Evolutionary conservation across 805 yeast species (phyloP).

Genomic region (Zygotorulaspora florentina): DNA sequence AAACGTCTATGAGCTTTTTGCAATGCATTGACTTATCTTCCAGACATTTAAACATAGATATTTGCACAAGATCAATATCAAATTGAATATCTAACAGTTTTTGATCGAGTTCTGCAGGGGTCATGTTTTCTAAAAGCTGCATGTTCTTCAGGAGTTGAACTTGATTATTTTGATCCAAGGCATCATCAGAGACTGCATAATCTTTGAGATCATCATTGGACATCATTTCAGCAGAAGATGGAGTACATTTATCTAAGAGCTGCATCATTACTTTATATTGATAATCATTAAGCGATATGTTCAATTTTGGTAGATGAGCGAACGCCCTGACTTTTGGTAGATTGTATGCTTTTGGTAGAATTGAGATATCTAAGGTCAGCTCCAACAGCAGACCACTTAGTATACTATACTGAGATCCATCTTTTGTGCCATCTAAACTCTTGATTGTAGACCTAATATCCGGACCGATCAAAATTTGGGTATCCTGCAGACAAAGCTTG

Average conservation of each 20-base stretch:
- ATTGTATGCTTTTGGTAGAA: slow-evolving; percentile 72
- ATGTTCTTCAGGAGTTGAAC: slow-evolving; percentile 20
- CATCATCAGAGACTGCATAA: slow-evolving; percentile 6
- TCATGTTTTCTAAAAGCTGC: slow-evolving; percentile 38
- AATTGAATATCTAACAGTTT: slow-evolving; percentile 69
- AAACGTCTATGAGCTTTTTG: slow-evolving; percentile 65
- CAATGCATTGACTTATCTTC: slow-evolving; percentile 57
- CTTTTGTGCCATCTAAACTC: slow-evolving; percentile 51
- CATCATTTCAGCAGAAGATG: slow-evolving; percentile 36
- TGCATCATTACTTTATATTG: slow-evolving; percentile 88
- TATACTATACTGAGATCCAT: slow-evolving; percentile 47
- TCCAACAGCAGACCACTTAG: slow-evolving; percentile 74
- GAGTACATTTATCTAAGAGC: slow-evolving; percentile 65
- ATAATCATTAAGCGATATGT: slow-evolving; percentile 73
- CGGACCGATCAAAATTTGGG: slow-evolving; percentile 85
- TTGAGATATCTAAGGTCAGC: slow-evolving; percentile 74
- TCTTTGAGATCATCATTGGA: slow-evolving; percentile 28
- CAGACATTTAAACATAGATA: slow-evolving; percentile 65
- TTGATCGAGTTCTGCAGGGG: slow-evolving; percentile 47
- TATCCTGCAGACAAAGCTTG: slow-evolving; percentile 69
- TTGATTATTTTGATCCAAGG: slow-evolving; percentile 26
- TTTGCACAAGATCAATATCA: slow-evolving; percentile 56
- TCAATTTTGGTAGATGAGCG: slow-evolving; percentile 71
- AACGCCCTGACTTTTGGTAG: slow-evolving; percentile 69
- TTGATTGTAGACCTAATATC: slow-evolving; percentile 71